These are phyloP conservation scores for Anisodus tanguticus DNA, from an alignment of 257 asterid species.

Conservation along the genomic window DNA sequence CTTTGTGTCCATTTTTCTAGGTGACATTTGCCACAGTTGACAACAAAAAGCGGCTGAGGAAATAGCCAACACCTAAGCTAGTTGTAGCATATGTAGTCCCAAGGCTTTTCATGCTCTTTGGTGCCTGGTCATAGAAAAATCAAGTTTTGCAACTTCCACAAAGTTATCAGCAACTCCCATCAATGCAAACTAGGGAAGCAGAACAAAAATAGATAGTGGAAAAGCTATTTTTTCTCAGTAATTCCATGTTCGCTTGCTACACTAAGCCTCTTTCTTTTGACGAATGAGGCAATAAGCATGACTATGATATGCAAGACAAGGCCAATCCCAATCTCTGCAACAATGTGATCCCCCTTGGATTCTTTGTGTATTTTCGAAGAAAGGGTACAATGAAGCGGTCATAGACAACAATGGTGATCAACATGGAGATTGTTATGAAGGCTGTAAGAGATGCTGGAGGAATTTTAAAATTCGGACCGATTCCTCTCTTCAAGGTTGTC, in stretches of 20 bases:
- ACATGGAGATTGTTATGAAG: conserved; percentile 69
- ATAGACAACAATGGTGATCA: conserved; percentile 52
- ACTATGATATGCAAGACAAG: conserved; percentile 49
- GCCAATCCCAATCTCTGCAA: conserved; percentile 69
- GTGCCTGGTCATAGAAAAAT: conserved; percentile 83
- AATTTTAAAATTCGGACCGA: conserved; percentile 59
- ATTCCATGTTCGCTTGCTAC: conserved; percentile 51
- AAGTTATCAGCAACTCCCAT: conserved; percentile 69
- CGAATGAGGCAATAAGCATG: conserved; percentile 53
- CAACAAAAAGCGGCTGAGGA: conserved; percentile 62
- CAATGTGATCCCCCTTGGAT: conserved; percentile 70
- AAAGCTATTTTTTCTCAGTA: conserved; percentile 33
- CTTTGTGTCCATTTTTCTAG: conserved; percentile 49
- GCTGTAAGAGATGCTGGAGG: conserved; percentile 73
- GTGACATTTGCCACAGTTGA: conserved; percentile 63
- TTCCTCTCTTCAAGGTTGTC: conserved; percentile 50
- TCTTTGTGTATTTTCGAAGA: conserved; percentile 50
- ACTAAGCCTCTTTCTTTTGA: conserved; percentile 52
- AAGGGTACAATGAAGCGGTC: conserved; percentile 62
- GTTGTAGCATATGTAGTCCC: conserved; percentile 78
- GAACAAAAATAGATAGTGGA: conserved; percentile 67
- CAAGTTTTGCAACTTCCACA: conserved; percentile 67
- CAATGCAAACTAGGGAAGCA: conserved; percentile 64
- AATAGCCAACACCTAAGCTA: conserved; percentile 65
- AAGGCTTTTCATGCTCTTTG: conserved; percentile 76